Conservation (phyloP, 108 stramenopile species). For the Fistulifera solaris region DNA sequence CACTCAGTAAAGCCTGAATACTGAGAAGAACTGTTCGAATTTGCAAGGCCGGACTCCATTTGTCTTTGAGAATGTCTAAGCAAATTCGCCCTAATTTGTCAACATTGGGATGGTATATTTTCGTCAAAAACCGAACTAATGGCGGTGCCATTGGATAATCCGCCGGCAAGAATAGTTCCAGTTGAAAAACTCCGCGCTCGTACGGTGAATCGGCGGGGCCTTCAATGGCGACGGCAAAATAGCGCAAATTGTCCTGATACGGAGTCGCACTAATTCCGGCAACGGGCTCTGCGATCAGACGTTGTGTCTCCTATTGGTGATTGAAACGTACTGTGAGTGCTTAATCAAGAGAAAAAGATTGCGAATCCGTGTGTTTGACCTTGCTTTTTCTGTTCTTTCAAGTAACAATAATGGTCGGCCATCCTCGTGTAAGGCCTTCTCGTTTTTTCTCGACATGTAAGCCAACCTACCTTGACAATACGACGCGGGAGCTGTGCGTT, state of each 20-base stretch:
- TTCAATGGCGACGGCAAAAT: conserved; percentile 95
- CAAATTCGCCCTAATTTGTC: conserved; percentile 98
- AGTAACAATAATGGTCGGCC: too few relatives aligned
- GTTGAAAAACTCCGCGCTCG: conserved; percentile 84
- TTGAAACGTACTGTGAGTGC: too few relatives aligned
- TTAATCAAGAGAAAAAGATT: too few relatives aligned
- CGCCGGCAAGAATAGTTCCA: conserved; percentile 94
- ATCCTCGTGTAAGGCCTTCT: too few relatives aligned
- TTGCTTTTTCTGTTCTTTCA: too few relatives aligned
- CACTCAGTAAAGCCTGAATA: conserved; percentile 92
- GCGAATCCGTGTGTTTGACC: too few relatives aligned
- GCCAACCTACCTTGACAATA: too few relatives aligned
- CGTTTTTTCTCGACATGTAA: too few relatives aligned
- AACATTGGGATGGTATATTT: conserved; percentile 99
- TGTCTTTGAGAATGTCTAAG: conserved; percentile 98
- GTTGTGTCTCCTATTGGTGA: conserved; percentile 89
- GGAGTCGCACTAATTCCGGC: conserved; percentile 94
- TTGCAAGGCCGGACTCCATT: conserved; percentile 99
- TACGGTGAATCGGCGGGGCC: conserved; percentile 94
- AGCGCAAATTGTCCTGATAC: conserved; percentile 96
- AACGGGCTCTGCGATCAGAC: conserved; percentile 93
- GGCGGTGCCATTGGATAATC: conserved; percentile 99
- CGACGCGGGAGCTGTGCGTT: too few relatives aligned
- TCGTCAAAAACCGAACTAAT: conserved; percentile 97
- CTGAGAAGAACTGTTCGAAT: conserved; percentile 88